These are phyloP conservation scores for Sphaerobolus stellatus DNA, from an alignment of 1,284 basidiomycete genomes.

Conservation along the genomic window DNA sequence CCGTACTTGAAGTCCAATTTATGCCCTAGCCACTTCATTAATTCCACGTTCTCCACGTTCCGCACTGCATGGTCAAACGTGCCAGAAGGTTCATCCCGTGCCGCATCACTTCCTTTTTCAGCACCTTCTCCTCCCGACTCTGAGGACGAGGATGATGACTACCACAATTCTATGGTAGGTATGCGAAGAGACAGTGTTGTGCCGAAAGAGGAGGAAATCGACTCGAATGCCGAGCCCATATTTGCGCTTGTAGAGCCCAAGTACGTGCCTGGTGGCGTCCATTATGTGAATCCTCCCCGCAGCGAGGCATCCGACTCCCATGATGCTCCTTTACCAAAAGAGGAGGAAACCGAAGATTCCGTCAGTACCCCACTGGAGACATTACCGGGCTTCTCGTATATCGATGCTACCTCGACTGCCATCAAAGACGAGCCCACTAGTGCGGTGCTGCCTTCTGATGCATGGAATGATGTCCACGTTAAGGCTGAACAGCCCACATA, in stretches of 20 bases:
- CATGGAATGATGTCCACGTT: not conserved
- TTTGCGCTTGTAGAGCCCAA: not conserved
- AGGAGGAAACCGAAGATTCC: too few relatives aligned
- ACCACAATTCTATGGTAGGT: constrained; percentile 17
- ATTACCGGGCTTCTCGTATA: constrained; percentile 1
- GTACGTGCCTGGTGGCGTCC: not conserved
- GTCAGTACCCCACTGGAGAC: constrained; percentile 5
- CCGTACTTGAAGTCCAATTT: not conserved
- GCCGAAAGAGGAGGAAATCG: constrained; percentile 3
- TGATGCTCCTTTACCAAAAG: too few relatives aligned
- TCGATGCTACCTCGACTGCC: not conserved
- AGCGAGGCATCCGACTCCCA: not conserved
- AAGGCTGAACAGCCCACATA: not conserved
- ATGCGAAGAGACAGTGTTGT: constrained; percentile 2
- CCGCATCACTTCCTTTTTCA: constrained; percentile 38
- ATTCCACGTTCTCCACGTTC: constrained; percentile 22
- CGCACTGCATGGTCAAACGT: constrained; percentile 24
- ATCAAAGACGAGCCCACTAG: constrained; percentile 8
- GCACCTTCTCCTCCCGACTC: constrained; percentile 66
- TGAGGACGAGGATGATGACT: constrained; percentile 52
- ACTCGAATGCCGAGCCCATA: not conserved
- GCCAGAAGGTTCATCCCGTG: constrained; percentile 51
- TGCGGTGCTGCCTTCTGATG: constrained; percentile 17
- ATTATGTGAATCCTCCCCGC: not conserved
- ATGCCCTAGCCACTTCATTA: not conserved